These are phyloP conservation scores for Arthrobotrys sphaeroides DNA, from an alignment of 2,329 filamentous ascomycete species.

Conservation along the genomic window DNA sequence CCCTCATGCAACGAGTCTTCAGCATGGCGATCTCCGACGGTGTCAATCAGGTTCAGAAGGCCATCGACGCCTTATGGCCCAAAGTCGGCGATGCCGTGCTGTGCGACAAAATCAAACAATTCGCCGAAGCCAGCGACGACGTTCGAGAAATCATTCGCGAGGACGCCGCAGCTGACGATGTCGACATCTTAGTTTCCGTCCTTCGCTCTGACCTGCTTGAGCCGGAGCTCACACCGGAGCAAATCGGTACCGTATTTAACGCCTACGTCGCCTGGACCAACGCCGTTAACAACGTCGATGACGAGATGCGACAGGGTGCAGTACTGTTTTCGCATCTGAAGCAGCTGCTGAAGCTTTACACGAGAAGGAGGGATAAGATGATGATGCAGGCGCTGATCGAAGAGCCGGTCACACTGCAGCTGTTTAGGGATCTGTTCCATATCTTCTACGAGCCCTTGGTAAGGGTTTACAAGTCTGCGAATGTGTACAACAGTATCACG, in stretches of 20 bases:
- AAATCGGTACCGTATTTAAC: conserved; percentile 88
- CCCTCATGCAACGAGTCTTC: conserved; percentile 92
- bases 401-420: conserved; percentile 93
- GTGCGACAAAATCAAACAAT: conserved; percentile 81
- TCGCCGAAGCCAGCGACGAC: conserved; percentile 77
- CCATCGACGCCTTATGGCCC: conserved; percentile 77
- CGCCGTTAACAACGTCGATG: conserved; percentile 88
- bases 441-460: conserved; percentile 99
- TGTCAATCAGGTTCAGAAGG: conserved; percentile 83
- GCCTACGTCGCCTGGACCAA: conserved; percentile 96
- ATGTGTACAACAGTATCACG: conserved; percentile 96
- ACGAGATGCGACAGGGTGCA: conserved; percentile 86
- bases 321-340: conserved; percentile 94
- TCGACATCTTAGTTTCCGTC: conserved; percentile 87
- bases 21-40: conserved; percentile 90
- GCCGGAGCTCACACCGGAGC: conserved; percentile 75
- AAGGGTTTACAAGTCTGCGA: conserved; percentile 96
- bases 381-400: conserved; percentile 98
- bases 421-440: conserved; percentile 94
- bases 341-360: conserved; percentile 90
- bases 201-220: conserved; percentile 79
- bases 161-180: conserved; percentile 76
- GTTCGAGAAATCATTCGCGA: conserved; percentile 77
- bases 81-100: conserved; percentile 86
- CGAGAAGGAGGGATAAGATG: conserved; percentile 88